Evolutionary conservation across 2,329 filamentous ascomycete genomes (phyloP).

Genomic region (Paecilomyces sp.): DNA sequence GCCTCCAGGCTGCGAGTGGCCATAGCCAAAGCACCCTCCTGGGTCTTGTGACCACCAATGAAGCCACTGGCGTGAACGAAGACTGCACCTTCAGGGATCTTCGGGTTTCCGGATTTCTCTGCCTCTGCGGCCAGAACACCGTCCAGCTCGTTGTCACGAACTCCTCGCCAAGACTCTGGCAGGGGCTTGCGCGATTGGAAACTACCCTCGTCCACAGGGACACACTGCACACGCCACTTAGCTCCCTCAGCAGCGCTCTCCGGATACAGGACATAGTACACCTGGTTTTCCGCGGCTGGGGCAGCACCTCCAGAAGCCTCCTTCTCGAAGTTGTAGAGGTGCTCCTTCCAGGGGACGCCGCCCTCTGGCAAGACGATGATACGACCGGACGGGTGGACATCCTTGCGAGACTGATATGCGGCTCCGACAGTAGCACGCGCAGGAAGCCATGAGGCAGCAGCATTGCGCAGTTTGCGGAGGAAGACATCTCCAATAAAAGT

Average conservation of each 20-base stretch:
- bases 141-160: conserved; percentile 79
- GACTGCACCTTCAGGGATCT: conserved; percentile 55
- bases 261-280: conserved; percentile 85
- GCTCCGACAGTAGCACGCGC: conserved; percentile 70
- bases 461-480: conserved; percentile 69
- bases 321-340: conserved; percentile 80
- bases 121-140: conserved; percentile 38
- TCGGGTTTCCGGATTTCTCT: conserved; percentile 29
- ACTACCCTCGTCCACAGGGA: conserved; percentile 75
- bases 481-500: conserved; percentile 85
- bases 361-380: conserved; percentile 76
- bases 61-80: conserved; percentile 95
- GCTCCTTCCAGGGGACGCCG: conserved; percentile 86
- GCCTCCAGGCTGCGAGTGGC: conserved; percentile 43
- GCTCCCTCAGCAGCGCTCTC: conserved; percentile 67
- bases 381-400: conserved; percentile 66
- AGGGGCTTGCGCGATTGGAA: conserved; percentile 89
- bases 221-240: conserved; percentile 91
- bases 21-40: conserved; percentile 81
- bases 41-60: conserved; percentile 90
- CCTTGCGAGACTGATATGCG: conserved; percentile 62
- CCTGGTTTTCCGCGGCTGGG: conserved; percentile 44
- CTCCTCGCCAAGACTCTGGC: conserved; percentile 85
- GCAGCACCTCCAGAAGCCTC: conserved; percentile 35
- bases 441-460: conserved; percentile 72